Evolutionary conservation across 169 alveolate species (phyloP).

Genomic region (Plasmodium gonderi): DNA sequence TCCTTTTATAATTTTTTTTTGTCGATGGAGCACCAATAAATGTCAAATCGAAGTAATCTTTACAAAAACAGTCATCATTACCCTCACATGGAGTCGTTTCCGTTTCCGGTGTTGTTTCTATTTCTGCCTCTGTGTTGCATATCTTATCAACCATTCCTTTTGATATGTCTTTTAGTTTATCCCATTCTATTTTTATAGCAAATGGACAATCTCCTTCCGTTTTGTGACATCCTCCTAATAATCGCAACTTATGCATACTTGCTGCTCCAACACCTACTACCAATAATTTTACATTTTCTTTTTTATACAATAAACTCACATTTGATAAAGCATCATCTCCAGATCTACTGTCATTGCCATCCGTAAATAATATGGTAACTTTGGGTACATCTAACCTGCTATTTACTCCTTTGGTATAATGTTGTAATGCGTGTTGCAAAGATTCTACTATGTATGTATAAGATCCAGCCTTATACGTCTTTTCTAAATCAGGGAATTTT

Average conservation of each 20-base stretch:
- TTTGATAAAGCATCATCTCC: slow-evolving; percentile 17
- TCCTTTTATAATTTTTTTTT: background rate
- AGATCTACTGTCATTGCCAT: slow-evolving; percentile 44
- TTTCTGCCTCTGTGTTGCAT: slow-evolving; percentile 37
- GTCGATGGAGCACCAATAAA: slow-evolving; percentile 34
- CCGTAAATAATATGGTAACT: slow-evolving; percentile 60
- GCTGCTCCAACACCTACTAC: slow-evolving; percentile 57
- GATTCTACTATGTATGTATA: slow-evolving; percentile 53
- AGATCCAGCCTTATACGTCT: slow-evolving; percentile 40
- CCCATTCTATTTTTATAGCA: slow-evolving; percentile 51
- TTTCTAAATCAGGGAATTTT: background rate
- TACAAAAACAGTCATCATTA: slow-evolving; percentile 45
- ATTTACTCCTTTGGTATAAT: slow-evolving; percentile 13
- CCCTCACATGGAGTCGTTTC: background rate
- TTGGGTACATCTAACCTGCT: slow-evolving; percentile 47
- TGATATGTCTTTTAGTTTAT: slow-evolving; percentile 38
- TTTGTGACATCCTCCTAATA: slow-evolving; percentile 62
- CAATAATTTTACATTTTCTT: slow-evolving; percentile 50
- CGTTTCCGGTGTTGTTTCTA: background rate
- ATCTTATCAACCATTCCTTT: slow-evolving; percentile 37
- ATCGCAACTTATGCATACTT: slow-evolving; percentile 24
- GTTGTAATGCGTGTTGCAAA: slow-evolving; percentile 10
- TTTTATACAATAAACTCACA: slow-evolving; percentile 36
- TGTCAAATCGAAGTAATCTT: slow-evolving; percentile 51
- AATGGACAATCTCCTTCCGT: slow-evolving; percentile 55